Base-by-base conservation (phyloP, 208 protist species). In the Perkinsela sp. region DNA sequence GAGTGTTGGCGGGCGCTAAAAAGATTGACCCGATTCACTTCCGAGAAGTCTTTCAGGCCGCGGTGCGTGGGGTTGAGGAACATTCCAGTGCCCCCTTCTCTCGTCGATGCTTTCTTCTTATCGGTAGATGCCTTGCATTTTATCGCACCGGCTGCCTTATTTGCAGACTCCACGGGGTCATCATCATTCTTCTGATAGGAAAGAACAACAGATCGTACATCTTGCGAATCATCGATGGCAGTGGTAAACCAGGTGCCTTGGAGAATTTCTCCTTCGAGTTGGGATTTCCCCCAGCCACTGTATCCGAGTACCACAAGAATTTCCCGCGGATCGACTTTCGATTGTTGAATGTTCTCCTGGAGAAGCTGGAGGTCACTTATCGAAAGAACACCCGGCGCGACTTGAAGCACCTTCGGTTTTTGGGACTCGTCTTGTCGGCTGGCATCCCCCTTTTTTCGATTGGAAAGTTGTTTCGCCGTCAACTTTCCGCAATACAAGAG, bases 221-320 rank as follows among this genome's bases (percentile, higher is more conserved):
- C 22, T 6, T 6, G 13, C 22, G 66, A 2, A 13, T 28, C 28
- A 15, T 2, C 66, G 48, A 29, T 30, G n/a, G 16, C 22, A 0
- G 69, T 83, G 1, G 83, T 77, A 6, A 90, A 68, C 81, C 82
- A 90, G 67, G 78, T 80, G 65, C 83, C 83, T 30, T 74, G 67
- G n/a, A 69, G 32, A 28, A 88, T 32, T 76, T 90, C 85, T 31
- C 83, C 85, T 67, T 78, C 74, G 30, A 90, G 81, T 70, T 88
- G 82, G 15, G 80, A 71, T 0, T 40, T 57, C 28, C 82, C 81
- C 85, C 85, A 90, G 31, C 83, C 83, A 30, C 80, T 77, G 74
- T 84, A 84, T 29, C 85, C 85, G 48, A 80, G 83, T 1, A 90
- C 48, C 28, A 90, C 75, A 6, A 86, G 70, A 68, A 90, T 78